A percentile compares a stretch with the other conserved stretches of the same genome.
Conservation (phyloP, 108 stramenopile species). For the Aureococcus anophagefferens region DNA sequence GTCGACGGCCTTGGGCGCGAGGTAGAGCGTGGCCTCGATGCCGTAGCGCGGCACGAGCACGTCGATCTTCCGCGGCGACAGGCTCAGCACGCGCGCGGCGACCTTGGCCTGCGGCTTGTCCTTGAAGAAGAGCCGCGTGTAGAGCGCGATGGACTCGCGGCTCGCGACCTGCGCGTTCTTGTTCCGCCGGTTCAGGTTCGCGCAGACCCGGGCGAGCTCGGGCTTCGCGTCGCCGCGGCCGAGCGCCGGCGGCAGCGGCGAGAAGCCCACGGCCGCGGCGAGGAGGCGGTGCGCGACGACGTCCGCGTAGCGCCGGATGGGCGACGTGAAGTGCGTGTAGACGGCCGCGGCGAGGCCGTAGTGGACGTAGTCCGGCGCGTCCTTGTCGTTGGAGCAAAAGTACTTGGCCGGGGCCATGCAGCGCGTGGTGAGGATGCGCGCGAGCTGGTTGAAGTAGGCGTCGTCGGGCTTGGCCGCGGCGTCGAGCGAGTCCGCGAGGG, state of each 20-base stretch:
- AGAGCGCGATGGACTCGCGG: slow-evolving; percentile 77
- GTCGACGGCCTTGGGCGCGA: slow-evolving; percentile 14
- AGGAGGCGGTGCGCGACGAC: slow-evolving; percentile 94
- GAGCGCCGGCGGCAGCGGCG: slow-evolving; percentile 71
- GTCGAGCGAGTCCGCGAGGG: slow-evolving; percentile 87
- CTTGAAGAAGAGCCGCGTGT: slow-evolving; percentile 81
- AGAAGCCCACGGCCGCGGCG: slow-evolving; percentile 82
- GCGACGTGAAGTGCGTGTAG: slow-evolving; percentile 98
- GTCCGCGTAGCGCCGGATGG: slow-evolving; percentile 98
- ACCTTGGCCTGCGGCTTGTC: slow-evolving; percentile 56
- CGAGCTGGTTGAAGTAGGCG: slow-evolving; percentile 85
- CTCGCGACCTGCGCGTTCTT: slow-evolving; percentile 88
- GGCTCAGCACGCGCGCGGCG: slow-evolving; percentile 85
- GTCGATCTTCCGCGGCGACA: slow-evolving; percentile 56
- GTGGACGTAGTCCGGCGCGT: slow-evolving; percentile 79
- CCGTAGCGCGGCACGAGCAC: slow-evolving; percentile 95
- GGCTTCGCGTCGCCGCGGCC: slow-evolving; percentile 56
- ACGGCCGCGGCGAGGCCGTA: slow-evolving; percentile 98
- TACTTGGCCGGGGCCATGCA: slow-evolving; percentile 96
- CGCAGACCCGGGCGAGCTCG: slow-evolving; percentile 76
- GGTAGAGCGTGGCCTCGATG: slow-evolving; percentile 79
- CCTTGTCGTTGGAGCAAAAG: slow-evolving; percentile 90
- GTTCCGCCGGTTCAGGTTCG: slow-evolving; percentile 93
- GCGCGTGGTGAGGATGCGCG: slow-evolving; percentile 90
- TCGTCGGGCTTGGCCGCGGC: slow-evolving; percentile 61